Evolutionary conservation across 768 basidiomycete species (phyloP).

Genomic region (Mycena rosella): DNA sequence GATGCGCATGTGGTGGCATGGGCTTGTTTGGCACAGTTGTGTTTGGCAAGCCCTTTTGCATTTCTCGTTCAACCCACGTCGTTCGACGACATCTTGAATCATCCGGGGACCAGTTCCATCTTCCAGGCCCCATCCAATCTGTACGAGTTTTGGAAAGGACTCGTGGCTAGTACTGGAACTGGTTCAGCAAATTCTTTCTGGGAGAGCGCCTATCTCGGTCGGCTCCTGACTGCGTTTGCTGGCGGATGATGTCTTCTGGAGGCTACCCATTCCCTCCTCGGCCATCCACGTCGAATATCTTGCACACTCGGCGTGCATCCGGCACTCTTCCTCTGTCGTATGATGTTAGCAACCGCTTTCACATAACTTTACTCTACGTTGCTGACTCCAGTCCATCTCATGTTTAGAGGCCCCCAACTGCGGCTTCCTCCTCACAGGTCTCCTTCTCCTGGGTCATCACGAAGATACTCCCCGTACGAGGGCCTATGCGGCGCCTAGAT

Average conservation of each 20-base stretch:
- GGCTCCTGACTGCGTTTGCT: slow-evolving; percentile 31
- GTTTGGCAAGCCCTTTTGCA: background rate
- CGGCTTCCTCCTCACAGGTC: slow-evolving; percentile 57
- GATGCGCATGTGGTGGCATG: slow-evolving; percentile 34
- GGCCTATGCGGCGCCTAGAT: slow-evolving; percentile 61
- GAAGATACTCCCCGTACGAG: slow-evolving; percentile 61
- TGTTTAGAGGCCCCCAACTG: slow-evolving; percentile 49
- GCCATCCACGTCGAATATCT: slow-evolving; percentile 47
- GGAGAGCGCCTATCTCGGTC: slow-evolving; percentile 18
- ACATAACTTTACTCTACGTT: slow-evolving; percentile 12
- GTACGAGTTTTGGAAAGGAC: background rate
- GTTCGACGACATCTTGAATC: background rate
- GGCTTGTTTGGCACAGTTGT: slow-evolving; percentile 22
- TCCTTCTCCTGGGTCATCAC: slow-evolving; percentile 62
- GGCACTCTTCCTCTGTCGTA: slow-evolving; percentile 46
- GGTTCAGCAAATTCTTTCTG: slow-evolving; percentile 1
- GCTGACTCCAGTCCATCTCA: slow-evolving; percentile 21
- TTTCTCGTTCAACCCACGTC: slow-evolving; percentile 24
- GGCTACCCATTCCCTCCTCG: slow-evolving; percentile 53
- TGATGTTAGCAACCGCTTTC: slow-evolving; percentile 52
- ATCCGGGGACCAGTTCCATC: background rate
- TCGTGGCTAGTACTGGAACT: background rate
- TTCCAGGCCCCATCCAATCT: slow-evolving; percentile 1
- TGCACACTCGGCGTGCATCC: slow-evolving; percentile 51
- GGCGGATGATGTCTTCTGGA: slow-evolving; percentile 54